These are phyloP conservation scores for Withania somnifera DNA, from an alignment of 305 asterid species.

Conservation along the genomic window DNA sequence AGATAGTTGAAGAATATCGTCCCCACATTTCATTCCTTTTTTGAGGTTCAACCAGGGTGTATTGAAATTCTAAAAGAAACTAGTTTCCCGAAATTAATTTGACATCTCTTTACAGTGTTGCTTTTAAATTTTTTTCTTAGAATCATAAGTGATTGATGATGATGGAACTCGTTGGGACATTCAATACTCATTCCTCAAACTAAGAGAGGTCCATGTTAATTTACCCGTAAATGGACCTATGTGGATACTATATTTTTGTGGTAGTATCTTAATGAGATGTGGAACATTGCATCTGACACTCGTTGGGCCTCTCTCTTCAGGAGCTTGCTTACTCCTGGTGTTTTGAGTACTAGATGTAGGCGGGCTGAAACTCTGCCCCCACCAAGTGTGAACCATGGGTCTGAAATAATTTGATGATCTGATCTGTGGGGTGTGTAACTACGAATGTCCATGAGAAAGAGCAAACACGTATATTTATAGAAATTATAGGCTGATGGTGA, in stretches of 20 bases:
- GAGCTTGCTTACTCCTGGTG: no score
- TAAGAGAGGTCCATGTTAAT: not conserved
- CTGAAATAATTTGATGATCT: not conserved
- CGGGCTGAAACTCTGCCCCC: not conserved
- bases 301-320: no score
- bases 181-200: not conserved
- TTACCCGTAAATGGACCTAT: not conserved
- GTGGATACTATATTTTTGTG: not conserved
- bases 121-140: not conserved
- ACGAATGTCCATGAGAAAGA: not conserved
- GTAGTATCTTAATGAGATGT: not conserved
- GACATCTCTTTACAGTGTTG: not conserved
- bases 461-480: no score
- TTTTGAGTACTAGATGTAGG: no score
- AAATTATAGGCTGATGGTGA: no score
- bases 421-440: not conserved
- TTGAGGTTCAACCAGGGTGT: not conserved
- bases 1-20: not conserved
- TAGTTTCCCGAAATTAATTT: not conserved
- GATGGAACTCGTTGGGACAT: not conserved
- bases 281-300: not conserved
- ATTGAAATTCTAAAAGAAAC: not conserved
- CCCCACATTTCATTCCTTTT: not conserved
- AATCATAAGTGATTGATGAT: not conserved
- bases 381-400: not conserved